Evolutionary conservation across 1,284 basidiomycete species (phyloP), one percentile per base, ranked within the genome.

Genomic region (Albatrellus sp.): DNA sequence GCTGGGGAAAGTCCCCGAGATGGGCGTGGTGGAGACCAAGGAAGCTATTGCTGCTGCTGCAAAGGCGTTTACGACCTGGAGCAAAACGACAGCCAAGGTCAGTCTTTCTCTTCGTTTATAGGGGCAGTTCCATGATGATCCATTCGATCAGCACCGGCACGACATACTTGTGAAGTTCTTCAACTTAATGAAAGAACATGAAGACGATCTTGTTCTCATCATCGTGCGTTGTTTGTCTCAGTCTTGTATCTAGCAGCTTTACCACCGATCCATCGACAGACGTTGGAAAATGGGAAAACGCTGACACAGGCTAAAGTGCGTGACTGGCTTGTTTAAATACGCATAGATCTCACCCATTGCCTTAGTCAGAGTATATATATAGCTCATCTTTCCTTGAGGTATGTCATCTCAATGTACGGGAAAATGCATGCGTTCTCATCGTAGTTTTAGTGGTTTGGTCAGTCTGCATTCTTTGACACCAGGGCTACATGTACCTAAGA

Each of bases 231-330:
- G 10, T 12, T n/a, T n/a, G 30, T 31, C 24, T 24, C 24, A 24
- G 4, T 7, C 24, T 24, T 45, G 13, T 43, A 24, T 14, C 35
- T 13, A 8, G 37, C 40, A 35, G 12, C 28, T n/a, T n/a, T n/a
- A 11, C 19, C n/a, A n/a, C 43, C 32, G 28, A 13, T 24, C 43
- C 28, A 19, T 16, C 1, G 30, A 10, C 19, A 90, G 85, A 90
- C 89, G 5, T 66, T 89, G 49, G 92, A 97, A 66, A 97, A 97
- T 55, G 92, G 92, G 33, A 97, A 97, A 67, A 72, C 89, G 3
- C 66, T 93, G 43, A 64, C 68, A 0, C 90, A 96, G 54, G 87
- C 77, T 17, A 84, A 85, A 70, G 85, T 81, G 50, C 19, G 53
- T 34, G 30, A 24, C 24, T 24, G 24, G 3, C 7, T 24, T 7